Conservation (phyloP, 345 rosid species). For the Eutrema yunnanense region DNA sequence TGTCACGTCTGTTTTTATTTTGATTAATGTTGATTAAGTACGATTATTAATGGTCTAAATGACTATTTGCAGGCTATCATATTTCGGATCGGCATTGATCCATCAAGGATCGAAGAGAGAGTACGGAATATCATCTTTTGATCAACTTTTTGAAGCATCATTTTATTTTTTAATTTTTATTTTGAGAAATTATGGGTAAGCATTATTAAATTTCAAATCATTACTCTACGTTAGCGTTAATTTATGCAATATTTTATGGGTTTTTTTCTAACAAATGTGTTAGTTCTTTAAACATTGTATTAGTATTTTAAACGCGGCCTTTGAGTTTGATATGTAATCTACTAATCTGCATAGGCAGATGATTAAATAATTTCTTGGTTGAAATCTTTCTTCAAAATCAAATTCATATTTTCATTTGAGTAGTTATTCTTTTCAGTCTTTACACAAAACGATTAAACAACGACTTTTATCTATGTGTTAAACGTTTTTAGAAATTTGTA, state of each 20-base stretch:
- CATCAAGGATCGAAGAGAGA: slow-evolving; percentile 19
- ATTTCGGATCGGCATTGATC: slow-evolving; percentile 20
- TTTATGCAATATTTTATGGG: not conserved
- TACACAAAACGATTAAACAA: too few species aligned
- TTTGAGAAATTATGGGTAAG: too few species aligned
- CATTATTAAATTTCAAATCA: not conserved
- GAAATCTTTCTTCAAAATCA: not conserved
- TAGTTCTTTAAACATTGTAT: not conserved
- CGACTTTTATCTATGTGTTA: too few species aligned
- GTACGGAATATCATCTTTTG: slow-evolving; percentile 1
- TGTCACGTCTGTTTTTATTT: not conserved
- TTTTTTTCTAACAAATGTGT: not conserved
- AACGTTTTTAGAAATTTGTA: too few species aligned
- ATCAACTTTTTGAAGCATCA: not conserved
- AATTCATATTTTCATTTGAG: not conserved
- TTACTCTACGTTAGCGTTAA: not conserved
- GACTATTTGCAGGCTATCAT: slow-evolving; percentile 21
- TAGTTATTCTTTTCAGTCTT: not conserved
- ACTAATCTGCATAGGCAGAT: not conserved
- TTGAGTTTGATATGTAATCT: not conserved
- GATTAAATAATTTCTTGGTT: not conserved
- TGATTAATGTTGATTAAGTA: not conserved
- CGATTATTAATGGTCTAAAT: not conserved
- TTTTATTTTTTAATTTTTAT: too few species aligned
- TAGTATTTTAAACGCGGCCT: not conserved